Evolutionary conservation across 345 rosid genomes (phyloP).

Genomic region (Combretum micranthum): DNA sequence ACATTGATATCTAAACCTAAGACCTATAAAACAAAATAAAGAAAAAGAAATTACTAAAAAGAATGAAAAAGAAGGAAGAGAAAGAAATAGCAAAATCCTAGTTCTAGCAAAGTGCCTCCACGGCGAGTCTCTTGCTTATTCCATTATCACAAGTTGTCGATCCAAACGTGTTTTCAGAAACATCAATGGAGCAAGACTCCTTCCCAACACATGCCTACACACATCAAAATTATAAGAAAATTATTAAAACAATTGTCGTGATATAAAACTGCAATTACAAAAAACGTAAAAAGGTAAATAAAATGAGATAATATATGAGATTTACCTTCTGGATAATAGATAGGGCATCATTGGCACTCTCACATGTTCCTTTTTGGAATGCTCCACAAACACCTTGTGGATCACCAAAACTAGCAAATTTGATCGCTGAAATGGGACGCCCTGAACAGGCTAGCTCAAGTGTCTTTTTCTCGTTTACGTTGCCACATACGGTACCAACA

Average conservation of each 20-base stretch:
- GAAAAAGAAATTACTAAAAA: too few species aligned
- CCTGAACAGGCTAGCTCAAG: slow-evolving; percentile 31
- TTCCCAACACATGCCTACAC: slow-evolving; percentile 10
- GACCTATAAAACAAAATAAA: too few species aligned
- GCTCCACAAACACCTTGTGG: slow-evolving; percentile 25
- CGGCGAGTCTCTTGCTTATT: not conserved
- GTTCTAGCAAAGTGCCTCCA: not conserved
- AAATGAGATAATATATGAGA: too few species aligned
- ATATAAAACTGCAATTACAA: too few species aligned
- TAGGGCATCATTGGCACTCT: slow-evolving; percentile 1
- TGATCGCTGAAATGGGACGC: slow-evolving; percentile 14
- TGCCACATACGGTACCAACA: slow-evolving; percentile 21
- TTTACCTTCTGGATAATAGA: slow-evolving; percentile 1
- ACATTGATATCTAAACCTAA: too few species aligned
- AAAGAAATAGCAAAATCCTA: too few species aligned
- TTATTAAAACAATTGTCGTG: too few species aligned
- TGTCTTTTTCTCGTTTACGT: slow-evolving; percentile 19
- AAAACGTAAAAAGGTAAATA: too few species aligned
- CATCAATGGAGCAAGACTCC: slow-evolving; percentile 1
- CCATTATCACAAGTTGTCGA: not conserved
- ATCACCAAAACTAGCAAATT: slow-evolving; percentile 38
- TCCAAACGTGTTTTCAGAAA: slow-evolving; percentile 6
- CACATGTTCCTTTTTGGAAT: slow-evolving; percentile 13
- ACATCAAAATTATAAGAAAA: not conserved
- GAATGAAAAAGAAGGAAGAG: too few species aligned